A percentile compares a stretch with the other conserved stretches of the same genome.
These are phyloP conservation scores for Rhodamnia rubescens DNA, from an alignment of 345 rosid species.

Conservation along the genomic window DNA sequence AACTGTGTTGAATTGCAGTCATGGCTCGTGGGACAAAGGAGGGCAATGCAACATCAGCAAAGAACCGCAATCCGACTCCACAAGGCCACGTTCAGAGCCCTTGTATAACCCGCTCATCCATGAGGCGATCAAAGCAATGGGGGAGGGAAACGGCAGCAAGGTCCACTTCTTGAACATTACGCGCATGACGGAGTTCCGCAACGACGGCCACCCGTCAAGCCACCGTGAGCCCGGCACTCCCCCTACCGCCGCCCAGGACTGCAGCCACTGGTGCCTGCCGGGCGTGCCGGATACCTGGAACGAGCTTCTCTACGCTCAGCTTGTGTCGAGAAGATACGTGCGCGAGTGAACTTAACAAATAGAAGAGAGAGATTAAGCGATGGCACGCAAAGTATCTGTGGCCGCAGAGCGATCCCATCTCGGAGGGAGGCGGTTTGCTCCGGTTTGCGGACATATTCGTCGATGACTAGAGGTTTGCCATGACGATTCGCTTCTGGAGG, in stretches of 20 bases:
- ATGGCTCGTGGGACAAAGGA: slow-evolving; percentile 68
- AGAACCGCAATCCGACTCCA: slow-evolving; percentile 40
- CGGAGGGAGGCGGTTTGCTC: background rate
- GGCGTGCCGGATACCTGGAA: slow-evolving; percentile 91
- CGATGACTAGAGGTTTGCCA: background rate
- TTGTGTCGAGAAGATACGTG: slow-evolving; percentile 40
- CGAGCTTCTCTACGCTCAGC: slow-evolving; percentile 61
- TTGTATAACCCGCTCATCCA: slow-evolving; percentile 36
- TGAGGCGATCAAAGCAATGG: slow-evolving; percentile 34
- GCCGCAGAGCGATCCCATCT: background rate
- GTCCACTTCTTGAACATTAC: slow-evolving; percentile 65
- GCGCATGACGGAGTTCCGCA: slow-evolving; percentile 54
- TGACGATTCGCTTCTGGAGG: background rate
- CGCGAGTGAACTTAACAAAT: slow-evolving; percentile 1
- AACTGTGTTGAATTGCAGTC: slow-evolving; percentile 16
- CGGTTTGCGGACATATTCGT: background rate
- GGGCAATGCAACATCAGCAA: slow-evolving; percentile 54
- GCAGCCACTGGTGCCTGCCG: slow-evolving; percentile 95
- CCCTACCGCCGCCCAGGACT: slow-evolving; percentile 65
- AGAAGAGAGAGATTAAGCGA: background rate
- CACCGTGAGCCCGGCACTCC: slow-evolving; percentile 59
- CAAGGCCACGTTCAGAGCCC: slow-evolving; percentile 38
- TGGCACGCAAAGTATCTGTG: background rate
- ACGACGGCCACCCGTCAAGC: slow-evolving; percentile 70
- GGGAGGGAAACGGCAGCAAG: slow-evolving; percentile 17